Evolutionary conservation across 768 basidiomycete genomes (phyloP).

Genomic region (Austroboletus eburneus): DNA sequence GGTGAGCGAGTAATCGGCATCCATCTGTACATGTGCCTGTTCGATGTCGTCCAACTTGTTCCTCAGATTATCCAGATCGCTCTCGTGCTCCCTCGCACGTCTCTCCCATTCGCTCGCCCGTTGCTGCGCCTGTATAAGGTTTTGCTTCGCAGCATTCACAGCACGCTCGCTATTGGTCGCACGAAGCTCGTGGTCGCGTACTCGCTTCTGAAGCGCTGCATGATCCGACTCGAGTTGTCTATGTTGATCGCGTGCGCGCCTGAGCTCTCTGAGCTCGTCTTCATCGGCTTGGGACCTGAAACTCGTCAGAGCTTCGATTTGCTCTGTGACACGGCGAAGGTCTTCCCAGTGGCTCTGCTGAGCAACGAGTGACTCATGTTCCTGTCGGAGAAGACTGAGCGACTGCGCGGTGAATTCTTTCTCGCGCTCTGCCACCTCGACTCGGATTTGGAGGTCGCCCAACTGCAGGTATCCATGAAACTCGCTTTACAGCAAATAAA

Average conservation of each 20-base stretch:
- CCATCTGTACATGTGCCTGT: constrained; percentile 59
- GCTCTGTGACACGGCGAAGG: constrained; percentile 63
- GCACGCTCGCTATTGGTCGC: constrained; percentile 57
- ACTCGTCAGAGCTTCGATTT: constrained; percentile 63
- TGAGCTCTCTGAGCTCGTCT: constrained; percentile 70
- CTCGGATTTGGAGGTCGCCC: constrained; percentile 56
- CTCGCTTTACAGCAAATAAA: neutral
- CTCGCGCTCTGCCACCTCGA: constrained; percentile 55
- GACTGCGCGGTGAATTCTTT: constrained; percentile 53
- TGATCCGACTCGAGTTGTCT: constrained; percentile 65
- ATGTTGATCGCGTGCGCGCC: constrained; percentile 55
- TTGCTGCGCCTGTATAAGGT: constrained; percentile 67
- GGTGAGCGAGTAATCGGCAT: constrained; percentile 63
- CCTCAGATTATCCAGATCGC: constrained; percentile 53
- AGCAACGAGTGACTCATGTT: constrained; percentile 52
- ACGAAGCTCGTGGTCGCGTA: constrained; percentile 68
- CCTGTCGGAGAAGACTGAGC: constrained; percentile 50
- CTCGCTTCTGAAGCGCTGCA: constrained; percentile 60
- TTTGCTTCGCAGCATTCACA: constrained; percentile 54
- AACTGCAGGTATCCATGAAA: constrained; percentile 38
- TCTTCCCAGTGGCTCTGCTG: constrained; percentile 82
- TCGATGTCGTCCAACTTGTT: constrained; percentile 66
- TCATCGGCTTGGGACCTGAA: constrained; percentile 61
- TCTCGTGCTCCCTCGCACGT: constrained; percentile 67
- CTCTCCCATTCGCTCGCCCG: constrained; percentile 80